These are phyloP conservation scores for Kodamaea neixiangensis DNA, from an alignment of 805 yeast species.

Conservation along the genomic window DNA sequence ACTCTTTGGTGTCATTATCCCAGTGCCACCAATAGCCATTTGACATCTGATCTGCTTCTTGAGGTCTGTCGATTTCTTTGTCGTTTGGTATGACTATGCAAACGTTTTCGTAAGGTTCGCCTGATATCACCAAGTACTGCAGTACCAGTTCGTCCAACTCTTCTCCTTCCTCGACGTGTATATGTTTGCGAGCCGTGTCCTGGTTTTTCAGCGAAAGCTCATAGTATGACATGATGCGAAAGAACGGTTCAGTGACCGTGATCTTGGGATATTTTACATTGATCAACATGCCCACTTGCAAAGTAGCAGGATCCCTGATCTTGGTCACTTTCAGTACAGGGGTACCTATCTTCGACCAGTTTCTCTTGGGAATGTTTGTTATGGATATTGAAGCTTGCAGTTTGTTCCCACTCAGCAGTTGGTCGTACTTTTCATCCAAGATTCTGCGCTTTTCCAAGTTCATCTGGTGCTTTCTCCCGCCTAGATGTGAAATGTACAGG, in stretches of 20 bases:
- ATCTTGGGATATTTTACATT: constrained; percentile 58
- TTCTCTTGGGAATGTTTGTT: constrained; percentile 45
- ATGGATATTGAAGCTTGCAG: constrained; percentile 24
- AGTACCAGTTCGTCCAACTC: constrained; percentile 33
- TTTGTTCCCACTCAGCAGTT: constrained; percentile 4
- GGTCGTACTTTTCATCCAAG: constrained; percentile 34
- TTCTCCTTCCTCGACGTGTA: constrained; percentile 20
- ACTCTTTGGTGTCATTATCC: constrained; percentile 69
- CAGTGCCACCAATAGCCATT: constrained; percentile 64
- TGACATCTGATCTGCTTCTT: constrained; percentile 24
- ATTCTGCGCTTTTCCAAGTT: constrained; percentile 62
- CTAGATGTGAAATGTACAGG: constrained; percentile 79
- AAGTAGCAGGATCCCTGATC: constrained; percentile 60
- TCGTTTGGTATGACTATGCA: constrained; percentile 74
- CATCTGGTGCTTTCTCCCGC: constrained; percentile 79
- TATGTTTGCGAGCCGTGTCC: constrained; percentile 29
- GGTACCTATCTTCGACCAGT: constrained; percentile 62
- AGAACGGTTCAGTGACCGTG: constrained; percentile 55
- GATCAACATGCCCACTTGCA: constrained; percentile 64
- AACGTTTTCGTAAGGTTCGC: constrained; percentile 86
- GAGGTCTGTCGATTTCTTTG: constrained; percentile 45
- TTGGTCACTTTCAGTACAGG: constrained; percentile 73
- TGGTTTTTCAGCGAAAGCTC: constrained; percentile 55
- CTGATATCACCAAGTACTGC: constrained; percentile 79
- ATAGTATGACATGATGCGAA: constrained; percentile 73